Evolutionary conservation across 352 stramenopile species (phyloP).

Genomic region (Globisporangium alternatum): DNA sequence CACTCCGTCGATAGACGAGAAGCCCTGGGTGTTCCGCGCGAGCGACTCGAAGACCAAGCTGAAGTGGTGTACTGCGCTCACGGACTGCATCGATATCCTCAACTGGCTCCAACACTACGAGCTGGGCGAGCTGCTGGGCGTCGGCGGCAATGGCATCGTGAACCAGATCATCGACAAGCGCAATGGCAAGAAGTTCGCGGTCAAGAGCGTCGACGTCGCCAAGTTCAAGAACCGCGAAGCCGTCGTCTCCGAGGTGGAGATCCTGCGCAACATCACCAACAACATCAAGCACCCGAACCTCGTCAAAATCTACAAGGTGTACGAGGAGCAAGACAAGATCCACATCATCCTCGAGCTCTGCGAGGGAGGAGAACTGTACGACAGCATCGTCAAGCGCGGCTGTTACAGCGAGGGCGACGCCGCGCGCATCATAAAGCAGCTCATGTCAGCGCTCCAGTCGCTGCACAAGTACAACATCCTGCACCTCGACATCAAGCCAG

Average conservation of each 20-base stretch:
- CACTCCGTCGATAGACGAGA: slow-evolving; percentile 43
- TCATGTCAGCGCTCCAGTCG: slow-evolving; percentile 58
- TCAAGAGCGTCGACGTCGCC: slow-evolving; percentile 76
- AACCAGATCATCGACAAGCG: slow-evolving; percentile 61
- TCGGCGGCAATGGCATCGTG: slow-evolving; percentile 75
- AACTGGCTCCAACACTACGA: slow-evolving; percentile 74
- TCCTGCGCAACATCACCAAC: slow-evolving; percentile 79
- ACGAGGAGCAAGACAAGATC: slow-evolving; percentile 79
- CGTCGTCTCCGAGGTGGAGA: slow-evolving; percentile 72
- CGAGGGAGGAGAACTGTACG: slow-evolving; percentile 72
- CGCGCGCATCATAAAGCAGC: slow-evolving; percentile 58
- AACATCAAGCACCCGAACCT: slow-evolving; percentile 77
- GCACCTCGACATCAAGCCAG: slow-evolving; percentile 76
- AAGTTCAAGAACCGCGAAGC: slow-evolving; percentile 75
- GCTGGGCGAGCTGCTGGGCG: slow-evolving; percentile 57
- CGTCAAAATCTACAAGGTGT: slow-evolving; percentile 79
- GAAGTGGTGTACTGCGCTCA: slow-evolving; percentile 59
- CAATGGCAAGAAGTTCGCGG: slow-evolving; percentile 46
- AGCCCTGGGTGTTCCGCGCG: slow-evolving; percentile 60
- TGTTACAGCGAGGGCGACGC: slow-evolving; percentile 68
- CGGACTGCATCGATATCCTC: slow-evolving; percentile 77
- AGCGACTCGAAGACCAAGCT: slow-evolving; percentile 48
- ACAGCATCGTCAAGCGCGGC: slow-evolving; percentile 61
- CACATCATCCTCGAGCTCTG: slow-evolving; percentile 80
- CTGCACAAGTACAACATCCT: slow-evolving; percentile 77